These are phyloP conservation scores for Panicum hallii DNA, from an alignment of 202 grass and related monocot genomes.

Conservation along the genomic window DNA sequence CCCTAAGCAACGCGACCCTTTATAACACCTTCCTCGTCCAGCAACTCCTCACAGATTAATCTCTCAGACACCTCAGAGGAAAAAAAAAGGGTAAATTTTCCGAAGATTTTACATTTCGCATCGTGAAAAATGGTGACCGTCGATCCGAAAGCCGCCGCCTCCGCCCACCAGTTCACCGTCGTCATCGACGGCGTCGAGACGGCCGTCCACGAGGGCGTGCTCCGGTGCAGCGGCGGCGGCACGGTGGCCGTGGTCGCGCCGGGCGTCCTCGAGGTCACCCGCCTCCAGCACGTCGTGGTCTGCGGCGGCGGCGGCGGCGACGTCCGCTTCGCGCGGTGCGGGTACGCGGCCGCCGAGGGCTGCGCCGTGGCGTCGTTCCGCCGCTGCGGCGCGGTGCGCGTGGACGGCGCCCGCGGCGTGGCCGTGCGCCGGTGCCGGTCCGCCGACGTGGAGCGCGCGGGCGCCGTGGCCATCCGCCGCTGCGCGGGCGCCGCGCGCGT, in stretches of 20 bases:
- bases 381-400: constrained; percentile 55
- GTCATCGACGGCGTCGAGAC: constrained; percentile 66
- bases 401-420: constrained; percentile 42
- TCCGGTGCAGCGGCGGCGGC: constrained; percentile 51
- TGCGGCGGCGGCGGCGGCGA: constrained; percentile 50
- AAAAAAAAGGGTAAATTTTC: neutral
- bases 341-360: constrained; percentile 46
- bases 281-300: constrained; percentile 50
- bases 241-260: constrained; percentile 53
- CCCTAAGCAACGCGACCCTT: constrained; percentile 37
- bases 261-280: constrained; percentile 39
- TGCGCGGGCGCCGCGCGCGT: constrained; percentile 56
- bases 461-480: constrained; percentile 48
- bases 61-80: neutral
- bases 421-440: constrained; percentile 57
- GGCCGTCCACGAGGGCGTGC: constrained; percentile 57
- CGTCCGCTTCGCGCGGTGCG: constrained; percentile 54
- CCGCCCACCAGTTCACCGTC: constrained; percentile 49
- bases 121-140: constrained; percentile 11
- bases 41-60: neutral
- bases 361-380: constrained; percentile 46
- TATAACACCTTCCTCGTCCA: constrained; percentile 17
- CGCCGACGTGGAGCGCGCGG: constrained; percentile 54
- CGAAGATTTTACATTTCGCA: neutral
- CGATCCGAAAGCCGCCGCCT: constrained; percentile 29